Percentiles rank a stretch among this genome's conserved stretches.
Evolutionary conservation across 305 asterid genomes (phyloP).

Genomic region (Rubia tinctorum): DNA sequence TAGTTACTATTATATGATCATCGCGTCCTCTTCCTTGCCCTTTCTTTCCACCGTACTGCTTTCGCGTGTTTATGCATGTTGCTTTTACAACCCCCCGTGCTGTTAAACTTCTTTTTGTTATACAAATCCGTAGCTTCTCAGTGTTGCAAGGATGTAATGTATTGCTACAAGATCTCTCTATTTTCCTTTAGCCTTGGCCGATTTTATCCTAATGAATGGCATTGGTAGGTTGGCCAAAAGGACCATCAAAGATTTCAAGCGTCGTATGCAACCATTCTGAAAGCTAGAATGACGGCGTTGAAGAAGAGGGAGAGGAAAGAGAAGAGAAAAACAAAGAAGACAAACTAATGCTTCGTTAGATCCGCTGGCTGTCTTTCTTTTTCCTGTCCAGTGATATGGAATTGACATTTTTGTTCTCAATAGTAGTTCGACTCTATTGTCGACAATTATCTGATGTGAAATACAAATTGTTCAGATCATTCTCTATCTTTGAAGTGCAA

Average conservation of each 20-base stretch:
- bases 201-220: conserved; percentile 8
- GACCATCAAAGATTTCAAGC: conserved; percentile 93
- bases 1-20: too few relatives aligned
- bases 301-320: conserved; percentile 97
- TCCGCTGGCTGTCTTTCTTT: conserved; percentile 25
- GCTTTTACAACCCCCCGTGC: background rate
- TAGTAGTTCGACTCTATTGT: background rate
- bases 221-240: conserved; percentile 67
- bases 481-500: background rate
- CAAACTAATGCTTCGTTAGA: conserved; percentile 24
- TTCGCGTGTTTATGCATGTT: too few relatives aligned
- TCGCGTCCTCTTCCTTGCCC: too few relatives aligned
- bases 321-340: conserved; percentile 66
- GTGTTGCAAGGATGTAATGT: background rate
- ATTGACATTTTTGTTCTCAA: background rate
- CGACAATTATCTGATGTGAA: background rate
- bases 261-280: conserved; percentile 89
- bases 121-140: background rate
- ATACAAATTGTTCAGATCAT: background rate
- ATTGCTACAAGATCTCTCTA: background rate
- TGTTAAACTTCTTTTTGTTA: background rate
- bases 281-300: conserved; percentile 84
- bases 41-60: background rate
- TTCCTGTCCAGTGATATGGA: background rate
- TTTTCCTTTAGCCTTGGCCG: conserved; percentile 2